Base-by-base conservation (phyloP, 768 basidiomycete species). In the Lactarius tabidus region DNA sequence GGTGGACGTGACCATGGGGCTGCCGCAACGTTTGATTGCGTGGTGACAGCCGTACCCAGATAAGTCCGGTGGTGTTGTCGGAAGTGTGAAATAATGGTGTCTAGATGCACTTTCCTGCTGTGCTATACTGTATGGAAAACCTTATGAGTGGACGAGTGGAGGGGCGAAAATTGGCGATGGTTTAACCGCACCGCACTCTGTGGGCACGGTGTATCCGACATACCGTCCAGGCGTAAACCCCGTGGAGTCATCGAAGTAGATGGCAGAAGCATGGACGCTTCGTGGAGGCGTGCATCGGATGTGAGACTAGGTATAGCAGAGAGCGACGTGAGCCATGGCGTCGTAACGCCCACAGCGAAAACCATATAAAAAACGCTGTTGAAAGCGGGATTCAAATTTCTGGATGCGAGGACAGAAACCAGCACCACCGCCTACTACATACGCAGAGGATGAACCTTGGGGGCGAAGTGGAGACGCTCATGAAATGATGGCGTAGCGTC, bases 221-320 rank as follows among this genome's bases (percentile, higher is more conserved):
- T 84, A 83, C 84, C 95, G 74, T 62, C 95, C 85, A 75, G 95
- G 93, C 60, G n/a, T n/a, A n/a, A n/a, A n/a, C 94, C 93, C 4
- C 91, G 87, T 2, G 91, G 94, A 73, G 61, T 75, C 73, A 76
- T 91, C 89, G 65, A 95, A 81, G 70, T 86, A 86, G 68, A 91
- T 84, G 35, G 82, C 84, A 18, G 39, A 26, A 36, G 4, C 7
- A 29, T 65, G 57, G 26, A 43, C 1, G 53, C 43, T 12, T 6
- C 10, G 39, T 15, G 10, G 36, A 29, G 31, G 41, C 51, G 6
- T 12, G 45, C 23, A 23, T 53, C 64, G 60, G 12, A 59, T 55
- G 52, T 45, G 15, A 55, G 93, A 76, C 33, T 33, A 33, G 33
- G 33, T 33, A 8, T 3, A 33, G 8, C 33, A n/a, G 33, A 4